These are phyloP conservation scores for Tolypocladium tropicale DNA, from an alignment of 2,329 filamentous ascomycete species.

Conservation along the genomic window DNA sequence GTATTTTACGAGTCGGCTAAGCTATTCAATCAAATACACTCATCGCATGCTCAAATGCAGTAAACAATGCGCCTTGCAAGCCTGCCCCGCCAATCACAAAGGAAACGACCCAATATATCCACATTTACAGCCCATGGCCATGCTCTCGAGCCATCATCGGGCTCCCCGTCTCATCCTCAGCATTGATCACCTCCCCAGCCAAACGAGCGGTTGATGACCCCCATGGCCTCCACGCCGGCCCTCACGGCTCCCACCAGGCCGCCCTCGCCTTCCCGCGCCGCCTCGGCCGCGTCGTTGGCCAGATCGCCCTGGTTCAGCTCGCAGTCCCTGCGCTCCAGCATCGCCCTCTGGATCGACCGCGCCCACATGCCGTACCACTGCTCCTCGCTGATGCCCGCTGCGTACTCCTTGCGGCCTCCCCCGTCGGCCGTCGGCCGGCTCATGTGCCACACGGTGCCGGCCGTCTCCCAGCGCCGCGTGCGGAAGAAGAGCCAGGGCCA, in stretches of 20 bases:
- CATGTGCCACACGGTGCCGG: conserved; percentile 46
- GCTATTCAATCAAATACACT: background rate
- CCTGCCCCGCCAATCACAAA: background rate
- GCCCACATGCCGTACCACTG: conserved; percentile 56
- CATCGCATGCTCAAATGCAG: background rate
- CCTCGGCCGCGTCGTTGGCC: conserved; percentile 23
- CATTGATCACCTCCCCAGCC: conserved; percentile 35
- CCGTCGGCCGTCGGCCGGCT: conserved; percentile 19
- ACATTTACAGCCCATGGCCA: background rate
- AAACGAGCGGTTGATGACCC: conserved; percentile 40
- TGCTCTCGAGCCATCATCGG: background rate
- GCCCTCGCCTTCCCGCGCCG: conserved; percentile 22
- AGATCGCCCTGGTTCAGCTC: conserved; percentile 48
- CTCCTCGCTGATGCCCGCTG: conserved; percentile 38
- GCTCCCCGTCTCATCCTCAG: background rate
- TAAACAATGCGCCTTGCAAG: background rate
- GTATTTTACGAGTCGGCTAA: background rate
- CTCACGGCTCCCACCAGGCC: conserved; percentile 33
- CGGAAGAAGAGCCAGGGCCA: conserved; percentile 62
- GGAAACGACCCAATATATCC: background rate
- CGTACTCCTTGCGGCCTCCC: conserved; percentile 32
- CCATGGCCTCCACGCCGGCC: conserved; percentile 40
- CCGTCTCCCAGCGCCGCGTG: conserved; percentile 58
- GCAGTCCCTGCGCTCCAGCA: conserved; percentile 45
- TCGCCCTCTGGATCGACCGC: conserved; percentile 46